Conservation (phyloP, 169 alveolate species). For the Eimeria sp. region DNA sequence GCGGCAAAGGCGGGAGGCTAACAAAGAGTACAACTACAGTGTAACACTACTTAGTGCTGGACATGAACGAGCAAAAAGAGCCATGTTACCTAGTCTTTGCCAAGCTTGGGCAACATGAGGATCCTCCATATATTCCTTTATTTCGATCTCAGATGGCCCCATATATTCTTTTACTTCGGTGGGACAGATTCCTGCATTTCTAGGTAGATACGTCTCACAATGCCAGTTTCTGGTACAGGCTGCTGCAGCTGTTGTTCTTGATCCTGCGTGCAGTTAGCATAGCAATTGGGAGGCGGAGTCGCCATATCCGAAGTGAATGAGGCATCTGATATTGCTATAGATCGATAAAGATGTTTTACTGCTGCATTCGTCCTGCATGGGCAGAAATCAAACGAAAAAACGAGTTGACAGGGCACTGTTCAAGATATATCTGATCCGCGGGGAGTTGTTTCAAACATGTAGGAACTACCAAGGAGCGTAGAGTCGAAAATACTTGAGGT, state of each 20-base stretch:
- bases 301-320: background rate
- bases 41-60: background rate
- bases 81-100: slow-evolving; percentile 8
- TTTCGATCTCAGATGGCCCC: background rate
- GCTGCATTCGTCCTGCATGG: background rate
- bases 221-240: background rate
- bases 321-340: background rate
- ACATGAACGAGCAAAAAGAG: background rate
- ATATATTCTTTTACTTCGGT: background rate
- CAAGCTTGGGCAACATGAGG: background rate
- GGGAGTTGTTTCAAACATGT: background rate
- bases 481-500: background rate
- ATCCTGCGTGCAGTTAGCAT: background rate
- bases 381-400: background rate
- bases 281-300: background rate
- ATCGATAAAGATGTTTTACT: background rate
- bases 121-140: background rate
- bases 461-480: background rate
- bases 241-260: background rate
- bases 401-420: background rate
- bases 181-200: background rate
- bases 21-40: background rate
- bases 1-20: background rate
- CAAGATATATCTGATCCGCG: background rate
- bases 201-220: background rate